Conservation (phyloP, 306 rosid genomes). For the Gynostemma pentaphyllum region DNA sequence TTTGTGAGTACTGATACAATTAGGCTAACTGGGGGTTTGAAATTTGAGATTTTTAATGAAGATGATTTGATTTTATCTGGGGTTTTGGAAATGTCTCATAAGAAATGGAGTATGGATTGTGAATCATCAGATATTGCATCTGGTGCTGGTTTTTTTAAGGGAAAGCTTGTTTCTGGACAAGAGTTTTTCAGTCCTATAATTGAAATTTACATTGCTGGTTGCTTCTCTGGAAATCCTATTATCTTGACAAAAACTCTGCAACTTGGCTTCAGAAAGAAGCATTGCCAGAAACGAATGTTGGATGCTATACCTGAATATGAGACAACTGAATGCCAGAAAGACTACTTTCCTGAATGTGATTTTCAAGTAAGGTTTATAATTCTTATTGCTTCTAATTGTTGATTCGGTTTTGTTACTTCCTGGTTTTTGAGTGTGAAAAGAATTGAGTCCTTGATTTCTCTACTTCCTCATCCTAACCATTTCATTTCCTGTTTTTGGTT, state of each 20-base stretch:
- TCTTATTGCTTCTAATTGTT: not conserved
- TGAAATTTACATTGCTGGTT: slow-evolving; percentile 91
- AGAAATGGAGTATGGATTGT: slow-evolving; percentile 73
- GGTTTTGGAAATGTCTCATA: slow-evolving; percentile 54
- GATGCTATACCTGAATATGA: slow-evolving; percentile 75
- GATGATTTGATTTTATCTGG: slow-evolving; percentile 62
- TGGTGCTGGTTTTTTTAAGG: slow-evolving; percentile 47
- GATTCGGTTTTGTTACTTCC: not conserved
- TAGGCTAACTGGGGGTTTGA: slow-evolving; percentile 56
- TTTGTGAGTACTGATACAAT: slow-evolving; percentile 75
- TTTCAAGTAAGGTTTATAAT: slow-evolving; percentile 42
- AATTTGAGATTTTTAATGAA: slow-evolving; percentile 63
- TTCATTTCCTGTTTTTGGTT: too few species aligned
- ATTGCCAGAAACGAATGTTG: slow-evolving; percentile 40
- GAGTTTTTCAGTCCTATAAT: slow-evolving; percentile 43
- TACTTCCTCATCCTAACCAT: too few species aligned
- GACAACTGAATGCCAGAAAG: slow-evolving; percentile 44
- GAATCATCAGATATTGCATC: slow-evolving; percentile 36
- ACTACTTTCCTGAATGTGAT: slow-evolving; percentile 32
- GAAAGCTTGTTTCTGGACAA: slow-evolving; percentile 35
- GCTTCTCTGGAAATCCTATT: slow-evolving; percentile 60
- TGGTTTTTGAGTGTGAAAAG: not conserved
- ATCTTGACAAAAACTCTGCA: slow-evolving; percentile 71
- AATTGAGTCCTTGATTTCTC: too few species aligned
- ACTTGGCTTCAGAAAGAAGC: slow-evolving; percentile 48